These are phyloP conservation scores for Amylostereum chailletii DNA, from an alignment of 1,284 basidiomycete species.

Conservation along the genomic window DNA sequence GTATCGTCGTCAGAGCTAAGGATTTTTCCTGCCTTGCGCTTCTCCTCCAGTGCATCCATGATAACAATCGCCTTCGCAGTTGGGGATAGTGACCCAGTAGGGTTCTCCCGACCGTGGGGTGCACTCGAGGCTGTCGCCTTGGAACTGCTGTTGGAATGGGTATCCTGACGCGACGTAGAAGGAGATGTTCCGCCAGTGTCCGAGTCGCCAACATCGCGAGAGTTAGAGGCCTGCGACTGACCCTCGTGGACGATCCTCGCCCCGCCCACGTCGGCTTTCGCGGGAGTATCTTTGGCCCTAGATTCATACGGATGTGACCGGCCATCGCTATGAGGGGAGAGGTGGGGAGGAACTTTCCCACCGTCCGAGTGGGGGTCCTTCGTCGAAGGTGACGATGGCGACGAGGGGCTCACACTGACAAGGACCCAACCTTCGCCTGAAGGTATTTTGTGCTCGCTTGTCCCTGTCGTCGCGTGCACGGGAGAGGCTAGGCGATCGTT, in stretches of 20 bases:
- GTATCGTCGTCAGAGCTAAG: too few species aligned
- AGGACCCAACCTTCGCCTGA: constrained; percentile 13
- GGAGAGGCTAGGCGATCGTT: neutral
- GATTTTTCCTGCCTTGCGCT: constrained; percentile 23
- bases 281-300: too few species aligned
- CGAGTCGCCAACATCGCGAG: too few species aligned
- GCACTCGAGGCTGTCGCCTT: constrained; percentile 9
- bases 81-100: constrained; percentile 26
- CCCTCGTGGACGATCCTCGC: too few species aligned
- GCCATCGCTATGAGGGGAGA: neutral
- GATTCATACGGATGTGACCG: neutral
- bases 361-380: neutral
- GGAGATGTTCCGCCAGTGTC: too few species aligned
- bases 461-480: neutral
- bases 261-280: too few species aligned
- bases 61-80: constrained; percentile 53
- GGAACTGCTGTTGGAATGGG: neutral
- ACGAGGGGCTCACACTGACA: constrained; percentile 10
- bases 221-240: too few species aligned
- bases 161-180: too few species aligned
- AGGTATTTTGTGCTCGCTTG: neutral
- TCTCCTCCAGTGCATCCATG: constrained; percentile 46
- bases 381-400: constrained; percentile 2
- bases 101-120: constrained; percentile 5
- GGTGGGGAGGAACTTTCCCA: too few species aligned